phyloP scores from a whole-genome alignment of 2,329 filamentous ascomycete genomes.

The Colletotrichum eleusines region DNA sequence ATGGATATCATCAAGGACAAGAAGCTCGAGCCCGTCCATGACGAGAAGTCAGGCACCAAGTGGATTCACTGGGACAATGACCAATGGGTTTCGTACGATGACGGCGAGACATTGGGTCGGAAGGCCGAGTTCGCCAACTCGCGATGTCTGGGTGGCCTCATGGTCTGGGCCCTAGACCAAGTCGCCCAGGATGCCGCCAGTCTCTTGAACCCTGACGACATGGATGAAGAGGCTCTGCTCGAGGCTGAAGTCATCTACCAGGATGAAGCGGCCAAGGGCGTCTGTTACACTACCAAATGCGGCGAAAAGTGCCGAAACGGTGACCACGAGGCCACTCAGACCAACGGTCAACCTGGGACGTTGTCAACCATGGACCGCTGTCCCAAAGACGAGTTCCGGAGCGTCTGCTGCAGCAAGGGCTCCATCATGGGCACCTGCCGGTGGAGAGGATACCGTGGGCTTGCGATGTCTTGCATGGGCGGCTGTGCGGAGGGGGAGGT shows the following conservation, averaged over 20 bases:
- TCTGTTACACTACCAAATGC: conserved; percentile 47
- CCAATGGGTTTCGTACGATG: conserved; percentile 51
- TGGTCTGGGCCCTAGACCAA: conserved; percentile 45
- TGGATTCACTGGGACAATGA: conserved; percentile 44
- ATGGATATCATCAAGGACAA: conserved; percentile 36
- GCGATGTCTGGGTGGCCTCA: conserved; percentile 47
- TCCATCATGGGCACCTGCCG: conserved; percentile 46
- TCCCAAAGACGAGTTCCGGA: conserved; percentile 44
- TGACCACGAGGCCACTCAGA: conserved; percentile 46
- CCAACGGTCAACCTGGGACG: conserved; percentile 48
- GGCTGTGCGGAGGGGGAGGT: conserved; percentile 46
- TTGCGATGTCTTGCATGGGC: conserved; percentile 46
- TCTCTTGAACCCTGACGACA: conserved; percentile 28
- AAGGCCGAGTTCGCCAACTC: conserved; percentile 44
- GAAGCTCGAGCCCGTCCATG: conserved; percentile 21
- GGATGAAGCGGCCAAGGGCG: conserved; percentile 35
- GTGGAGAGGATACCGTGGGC: conserved; percentile 47
- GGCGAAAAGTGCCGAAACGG: conserved; percentile 46
- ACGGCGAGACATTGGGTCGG: conserved; percentile 39
- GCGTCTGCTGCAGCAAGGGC: conserved; percentile 47
- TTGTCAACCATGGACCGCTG: conserved; percentile 46
- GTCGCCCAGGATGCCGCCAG: conserved; percentile 35
- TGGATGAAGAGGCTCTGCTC: background rate
- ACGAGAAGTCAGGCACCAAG: conserved; percentile 48
- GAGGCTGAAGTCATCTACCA: conserved; percentile 29